Conservation (phyloP, 2,329 filamentous ascomycete genomes). For the Trichoderma afroharzianum region DNA sequence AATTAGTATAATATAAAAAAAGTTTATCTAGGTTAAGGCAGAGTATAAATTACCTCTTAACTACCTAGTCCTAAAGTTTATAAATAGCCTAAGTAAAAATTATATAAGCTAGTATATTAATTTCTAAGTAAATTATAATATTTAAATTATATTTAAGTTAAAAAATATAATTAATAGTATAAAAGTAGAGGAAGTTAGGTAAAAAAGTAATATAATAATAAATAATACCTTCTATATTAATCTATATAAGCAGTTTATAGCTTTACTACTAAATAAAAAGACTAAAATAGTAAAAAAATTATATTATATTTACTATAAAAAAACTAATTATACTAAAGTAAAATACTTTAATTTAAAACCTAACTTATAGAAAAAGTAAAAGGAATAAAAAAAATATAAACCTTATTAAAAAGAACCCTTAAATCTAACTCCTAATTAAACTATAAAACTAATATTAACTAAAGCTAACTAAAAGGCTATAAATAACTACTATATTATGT, state of each 20-base stretch:
- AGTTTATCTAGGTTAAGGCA: neutral
- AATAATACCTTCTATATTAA: neutral
- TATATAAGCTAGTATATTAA: neutral
- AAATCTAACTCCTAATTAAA: neutral
- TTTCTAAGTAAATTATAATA: neutral
- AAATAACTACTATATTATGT: neutral
- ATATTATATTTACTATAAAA: neutral
- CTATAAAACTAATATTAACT: neutral
- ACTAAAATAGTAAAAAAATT: neutral
- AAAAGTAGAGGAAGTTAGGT: neutral
- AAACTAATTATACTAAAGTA: neutral
- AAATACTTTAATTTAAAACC: neutral
- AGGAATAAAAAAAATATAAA: neutral
- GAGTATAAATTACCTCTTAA: neutral
- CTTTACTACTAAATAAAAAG: neutral
- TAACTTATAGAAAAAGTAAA: neutral
- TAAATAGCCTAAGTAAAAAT: neutral
- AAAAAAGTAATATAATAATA: neutral
- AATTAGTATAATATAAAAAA: neutral
- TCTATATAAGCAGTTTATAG: neutral
- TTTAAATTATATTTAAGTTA: neutral
- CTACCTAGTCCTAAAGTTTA: neutral
- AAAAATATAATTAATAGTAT: neutral
- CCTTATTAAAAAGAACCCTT: too few species aligned
- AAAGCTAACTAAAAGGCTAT: neutral